A percentile compares a stretch with the other conserved stretches of the same genome.
phyloP scores from a whole-genome alignment of 2,329 filamentous ascomycete genomes.

The Penicillium sp. region DNA sequence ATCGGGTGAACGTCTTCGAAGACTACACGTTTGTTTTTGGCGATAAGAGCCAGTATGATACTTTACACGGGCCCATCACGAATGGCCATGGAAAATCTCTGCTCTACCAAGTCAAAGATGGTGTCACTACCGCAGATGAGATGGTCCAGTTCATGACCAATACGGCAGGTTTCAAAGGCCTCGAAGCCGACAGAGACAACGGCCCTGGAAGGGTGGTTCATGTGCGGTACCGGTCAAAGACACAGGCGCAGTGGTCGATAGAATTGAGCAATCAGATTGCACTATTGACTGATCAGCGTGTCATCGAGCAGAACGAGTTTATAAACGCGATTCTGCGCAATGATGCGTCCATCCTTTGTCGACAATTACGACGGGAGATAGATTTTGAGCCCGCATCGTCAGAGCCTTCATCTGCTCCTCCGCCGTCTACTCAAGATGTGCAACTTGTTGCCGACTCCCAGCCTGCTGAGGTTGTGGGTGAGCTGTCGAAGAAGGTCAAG shows the following conservation, averaged over 20 bases:
- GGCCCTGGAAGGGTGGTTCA: conserved; percentile 74
- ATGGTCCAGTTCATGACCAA: conserved; percentile 78
- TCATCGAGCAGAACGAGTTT: conserved; percentile 89
- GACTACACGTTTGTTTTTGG: conserved; percentile 91
- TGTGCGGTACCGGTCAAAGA: conserved; percentile 70
- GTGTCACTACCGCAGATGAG: conserved; percentile 72
- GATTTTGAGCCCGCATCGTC: conserved; percentile 7
- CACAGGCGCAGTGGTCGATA: conserved; percentile 69
- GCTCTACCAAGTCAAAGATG: conserved; percentile 64
- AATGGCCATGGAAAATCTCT: conserved; percentile 84
- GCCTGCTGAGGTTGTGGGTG: conserved; percentile 24
- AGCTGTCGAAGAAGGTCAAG: conserved; percentile 25
- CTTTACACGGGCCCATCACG: conserved; percentile 73
- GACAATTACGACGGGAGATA: conserved; percentile 56
- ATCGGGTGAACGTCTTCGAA: conserved; percentile 74
- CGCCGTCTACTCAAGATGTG: conserved; percentile 11
- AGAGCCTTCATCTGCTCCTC: conserved; percentile 9
- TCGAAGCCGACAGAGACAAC: conserved; percentile 66
- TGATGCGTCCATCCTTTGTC: conserved; percentile 73
- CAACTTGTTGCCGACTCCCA: conserved; percentile 22
- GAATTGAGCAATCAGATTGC: conserved; percentile 73
- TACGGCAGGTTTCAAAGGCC: conserved; percentile 74
- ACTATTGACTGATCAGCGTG: conserved; percentile 74
- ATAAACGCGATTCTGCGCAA: conserved; percentile 85
- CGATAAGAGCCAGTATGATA: conserved; percentile 74